Evolutionary conservation across 2,329 filamentous ascomycete species (phyloP), one percentile per base, ranked within the genome.

Genomic region (Colletotrichum tropicicola): DNA sequence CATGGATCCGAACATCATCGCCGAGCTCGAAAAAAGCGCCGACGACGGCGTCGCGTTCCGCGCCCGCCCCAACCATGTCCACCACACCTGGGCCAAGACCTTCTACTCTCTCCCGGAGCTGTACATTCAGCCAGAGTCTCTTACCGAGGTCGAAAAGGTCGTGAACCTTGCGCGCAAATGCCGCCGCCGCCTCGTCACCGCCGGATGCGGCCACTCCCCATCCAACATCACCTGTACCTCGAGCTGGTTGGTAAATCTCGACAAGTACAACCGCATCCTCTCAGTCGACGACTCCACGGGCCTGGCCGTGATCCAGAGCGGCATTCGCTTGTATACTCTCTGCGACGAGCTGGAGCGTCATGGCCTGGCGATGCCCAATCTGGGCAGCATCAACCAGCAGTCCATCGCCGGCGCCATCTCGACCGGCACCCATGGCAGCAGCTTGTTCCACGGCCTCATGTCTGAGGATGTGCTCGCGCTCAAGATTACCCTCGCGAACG

Each of bases 331-430:
- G 66, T 88, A 88, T 71, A 82, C 90, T 65, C 82, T 99, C 61
- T 91, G 93, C 68, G 84, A 87, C 44, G 87, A 89, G 72, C 88
- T 98, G 30, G 93, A 92, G 69, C 84, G 86, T 58, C 79, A 90
- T 71, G 93, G 93, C 1, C 84, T 97, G 68, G 93, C 94, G 2
- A 91, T 99, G 87, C 92, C 92, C 27, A 98, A 97, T 75, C 82
- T 98, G 47, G 96, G 96, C 35, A 97, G 93, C 76, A 99, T 99
- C 78, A 94, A 98, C 76, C 89, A 93, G 72, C 96, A 99, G 83
- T 96, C 92, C 63, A 90, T 98, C 67, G 94, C 93, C 2, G 96
- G 96, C 27, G 94, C 94, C 13, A 97, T 98, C 66, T 90, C 92
- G 19, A 99, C 96, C 0, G 94, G 92, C 15, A 98, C 96, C 0